A percentile compares a stretch with the other conserved stretches of the same genome.
Conservation (phyloP, 2,329 filamentous ascomycete species). For the Botrytis pseudocinerea region DNA sequence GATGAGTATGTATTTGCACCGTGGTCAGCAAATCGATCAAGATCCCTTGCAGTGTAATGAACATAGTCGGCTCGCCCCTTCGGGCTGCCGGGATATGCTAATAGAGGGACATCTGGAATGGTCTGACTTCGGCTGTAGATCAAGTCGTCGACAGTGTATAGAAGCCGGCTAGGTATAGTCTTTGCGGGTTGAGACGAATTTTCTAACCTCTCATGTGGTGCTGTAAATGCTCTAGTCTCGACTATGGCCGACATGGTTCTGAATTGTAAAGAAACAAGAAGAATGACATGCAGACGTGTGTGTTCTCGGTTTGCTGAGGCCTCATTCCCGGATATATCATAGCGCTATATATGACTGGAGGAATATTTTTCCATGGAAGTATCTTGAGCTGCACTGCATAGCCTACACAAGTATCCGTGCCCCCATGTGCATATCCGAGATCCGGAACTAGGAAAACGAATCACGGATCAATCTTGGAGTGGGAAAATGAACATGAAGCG, state of each 20-base stretch:
- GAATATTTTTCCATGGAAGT: slow-evolving; percentile 4
- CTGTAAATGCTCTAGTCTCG: slow-evolving; percentile 5
- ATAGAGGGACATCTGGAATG: slow-evolving; percentile 32
- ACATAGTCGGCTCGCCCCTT: slow-evolving; percentile 34
- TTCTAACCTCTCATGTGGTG: slow-evolving; percentile 5
- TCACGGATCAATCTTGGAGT: neutral
- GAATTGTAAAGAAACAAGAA: neutral
- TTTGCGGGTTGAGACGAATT: neutral
- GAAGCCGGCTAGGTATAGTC: neutral
- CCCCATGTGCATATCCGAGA: slow-evolving; percentile 17
- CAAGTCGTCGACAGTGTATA: slow-evolving; percentile 36
- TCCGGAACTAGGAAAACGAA: slow-evolving; percentile 19
- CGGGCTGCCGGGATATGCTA: slow-evolving; percentile 35
- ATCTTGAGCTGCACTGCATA: slow-evolving; percentile 1
- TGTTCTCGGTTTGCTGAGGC: neutral
- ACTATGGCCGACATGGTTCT: slow-evolving; percentile 13
- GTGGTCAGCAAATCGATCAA: slow-evolving; percentile 38
- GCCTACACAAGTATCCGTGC: slow-evolving; percentile 14
- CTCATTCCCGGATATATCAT: neutral
- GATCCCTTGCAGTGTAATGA: slow-evolving; percentile 37
- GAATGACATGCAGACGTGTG: neutral
- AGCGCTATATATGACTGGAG: slow-evolving; percentile 16
- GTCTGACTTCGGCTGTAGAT: slow-evolving; percentile 32
- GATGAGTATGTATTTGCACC: slow-evolving; percentile 32
- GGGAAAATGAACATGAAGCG: neutral